Evolutionary conservation across 805 yeast genomes (phyloP), one percentile per base, ranked within the genome.

Genomic region (Trichomonascus vanleenenianus): DNA sequence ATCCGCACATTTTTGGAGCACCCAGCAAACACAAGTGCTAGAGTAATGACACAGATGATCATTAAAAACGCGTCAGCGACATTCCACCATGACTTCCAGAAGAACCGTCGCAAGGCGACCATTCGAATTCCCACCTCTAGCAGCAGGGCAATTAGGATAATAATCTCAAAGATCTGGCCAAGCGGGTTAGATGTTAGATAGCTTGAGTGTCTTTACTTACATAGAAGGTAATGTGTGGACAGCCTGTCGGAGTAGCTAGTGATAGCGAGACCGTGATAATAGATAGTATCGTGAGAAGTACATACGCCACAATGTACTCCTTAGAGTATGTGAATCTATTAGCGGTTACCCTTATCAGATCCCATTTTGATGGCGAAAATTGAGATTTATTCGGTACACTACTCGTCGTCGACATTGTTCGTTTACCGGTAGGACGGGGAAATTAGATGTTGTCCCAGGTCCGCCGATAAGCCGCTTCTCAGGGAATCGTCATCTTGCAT

Each of bases 41-140:
- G 34, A 3, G 50, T 48, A 31, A 41, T 37, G 2, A 33, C 40
- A 32, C 50, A 48, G 9, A 48, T 14, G 15, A 40, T 35, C 50
- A 44, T 48, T 27, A 48, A 15, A 3, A 38, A 18, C 7, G 42
- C 50, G 30, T 48, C 50, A 4, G 44, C 43, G 25, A 48, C 40
- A 30, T 48, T 48, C 50, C 50, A 48, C 34, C 38, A 48, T 9
- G 47, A 43, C 25, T 41, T 48, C 50, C 50, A 48, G 33, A 41
- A 48, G 33, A 41, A 40, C 15, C 31, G 22, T 8, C 47, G 32
- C 11, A 48, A 38, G 7, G 48, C 47, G 9, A 48, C 34, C 22
- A 44, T 44, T 12, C 50, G 41, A 14, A 48, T 32, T 10, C 30
- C 31, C 9, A 48, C 50, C 30, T 48, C 50, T n/a, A 31, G 40